Conservation (phyloP, 2,329 filamentous ascomycete genomes). For the Ophiostoma novo-ulmi region DNA sequence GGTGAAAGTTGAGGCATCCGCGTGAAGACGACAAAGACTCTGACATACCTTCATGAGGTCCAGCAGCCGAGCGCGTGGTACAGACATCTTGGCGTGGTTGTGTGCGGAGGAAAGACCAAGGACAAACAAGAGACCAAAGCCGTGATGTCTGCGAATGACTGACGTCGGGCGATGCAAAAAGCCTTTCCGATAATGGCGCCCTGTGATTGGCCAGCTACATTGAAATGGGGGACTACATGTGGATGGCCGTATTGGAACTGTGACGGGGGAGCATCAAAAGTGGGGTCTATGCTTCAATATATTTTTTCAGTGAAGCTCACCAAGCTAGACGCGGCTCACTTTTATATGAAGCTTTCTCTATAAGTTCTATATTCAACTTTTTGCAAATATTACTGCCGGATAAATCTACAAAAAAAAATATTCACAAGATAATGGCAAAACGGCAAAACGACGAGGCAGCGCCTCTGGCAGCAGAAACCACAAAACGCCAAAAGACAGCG, state of each 20-base stretch:
- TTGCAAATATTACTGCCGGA: neutral
- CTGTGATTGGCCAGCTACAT: neutral
- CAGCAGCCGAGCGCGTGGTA: conserved; percentile 56
- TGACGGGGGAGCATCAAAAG: neutral
- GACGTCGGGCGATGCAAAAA: conserved; percentile 19
- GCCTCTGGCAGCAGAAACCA: neutral
- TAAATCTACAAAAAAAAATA: neutral
- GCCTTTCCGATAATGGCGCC: neutral
- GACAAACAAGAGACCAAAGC: neutral
- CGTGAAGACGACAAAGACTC: neutral
- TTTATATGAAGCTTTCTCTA: neutral
- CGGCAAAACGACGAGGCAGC: conserved; percentile 10
- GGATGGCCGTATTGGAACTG: neutral
- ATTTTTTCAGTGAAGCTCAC: conserved; percentile 7
- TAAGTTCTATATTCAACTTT: neutral
- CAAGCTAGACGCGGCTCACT: conserved; percentile 3
- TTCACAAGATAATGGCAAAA: conserved; percentile 8
- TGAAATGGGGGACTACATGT: neutral
- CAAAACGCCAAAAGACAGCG: conserved; percentile 19
- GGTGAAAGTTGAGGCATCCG: neutral
- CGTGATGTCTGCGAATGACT: neutral
- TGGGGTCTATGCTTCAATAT: neutral
- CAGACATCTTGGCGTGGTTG: conserved; percentile 49
- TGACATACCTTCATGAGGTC: conserved; percentile 71
- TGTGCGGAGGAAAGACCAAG: neutral